Evolutionary conservation across 1,284 basidiomycete species (phyloP).

Genomic region (Bjerkandera adusta): DNA sequence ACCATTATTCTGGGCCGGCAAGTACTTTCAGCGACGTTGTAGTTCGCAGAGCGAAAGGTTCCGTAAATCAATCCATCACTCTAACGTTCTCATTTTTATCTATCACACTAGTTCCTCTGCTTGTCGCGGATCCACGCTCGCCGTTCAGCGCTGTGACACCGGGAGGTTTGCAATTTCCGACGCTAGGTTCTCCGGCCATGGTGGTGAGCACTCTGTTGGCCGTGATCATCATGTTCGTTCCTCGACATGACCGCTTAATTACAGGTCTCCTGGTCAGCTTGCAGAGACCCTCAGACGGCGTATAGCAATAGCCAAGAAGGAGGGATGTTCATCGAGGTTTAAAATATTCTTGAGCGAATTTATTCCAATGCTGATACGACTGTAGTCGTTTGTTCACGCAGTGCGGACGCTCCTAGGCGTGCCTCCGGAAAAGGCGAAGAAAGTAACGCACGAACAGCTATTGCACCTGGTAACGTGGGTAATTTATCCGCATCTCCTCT

Average conservation of each 20-base stretch:
- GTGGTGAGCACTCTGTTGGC: constrained; percentile 1
- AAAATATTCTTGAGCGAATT: neutral
- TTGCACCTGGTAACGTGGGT: neutral
- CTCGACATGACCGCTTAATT: neutral
- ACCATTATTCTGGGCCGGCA: neutral
- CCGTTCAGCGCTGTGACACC: neutral
- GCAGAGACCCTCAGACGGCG: constrained; percentile 19
- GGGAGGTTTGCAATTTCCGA: neutral
- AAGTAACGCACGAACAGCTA: neutral
- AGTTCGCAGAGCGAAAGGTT: neutral
- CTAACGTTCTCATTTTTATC: too few species aligned
- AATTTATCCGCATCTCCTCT: neutral
- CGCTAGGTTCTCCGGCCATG: neutral
- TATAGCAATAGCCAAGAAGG: constrained; percentile 12
- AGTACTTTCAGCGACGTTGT: neutral
- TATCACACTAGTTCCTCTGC: neutral
- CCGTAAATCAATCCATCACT: too few species aligned
- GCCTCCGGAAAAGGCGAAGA: neutral
- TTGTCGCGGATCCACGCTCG: neutral
- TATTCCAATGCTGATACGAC: neutral
- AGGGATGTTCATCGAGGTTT: constrained; percentile 20
- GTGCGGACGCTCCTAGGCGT: neutral
- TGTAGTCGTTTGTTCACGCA: neutral
- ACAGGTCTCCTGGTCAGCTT: constrained; percentile 22
- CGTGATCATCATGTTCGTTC: neutral